Evolutionary conservation across 1,284 basidiomycete genomes (phyloP).

Genomic region (Pseudozyma thailandica): DNA sequence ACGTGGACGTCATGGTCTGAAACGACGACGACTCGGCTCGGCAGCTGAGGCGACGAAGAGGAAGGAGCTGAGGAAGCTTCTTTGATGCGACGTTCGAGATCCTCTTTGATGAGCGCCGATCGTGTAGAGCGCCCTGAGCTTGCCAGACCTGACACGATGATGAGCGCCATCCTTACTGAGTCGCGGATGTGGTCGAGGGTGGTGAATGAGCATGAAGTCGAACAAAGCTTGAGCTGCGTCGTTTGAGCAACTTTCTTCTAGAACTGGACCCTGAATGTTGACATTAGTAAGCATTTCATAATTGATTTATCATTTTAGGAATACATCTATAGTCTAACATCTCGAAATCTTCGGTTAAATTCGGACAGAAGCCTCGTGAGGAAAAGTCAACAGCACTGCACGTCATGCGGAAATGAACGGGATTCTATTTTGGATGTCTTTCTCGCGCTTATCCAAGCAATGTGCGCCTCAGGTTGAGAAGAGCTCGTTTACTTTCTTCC

Average conservation of each 20-base stretch:
- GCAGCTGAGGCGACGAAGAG: slow-evolving; percentile 70
- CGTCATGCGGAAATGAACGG: slow-evolving; percentile 32
- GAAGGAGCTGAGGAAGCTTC: slow-evolving; percentile 71
- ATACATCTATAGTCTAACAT: slow-evolving; percentile 3
- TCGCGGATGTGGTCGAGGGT: neutral
- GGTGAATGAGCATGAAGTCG: neutral
- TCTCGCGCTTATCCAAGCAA: slow-evolving; percentile 34
- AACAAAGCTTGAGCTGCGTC: neutral
- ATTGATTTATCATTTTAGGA: neutral
- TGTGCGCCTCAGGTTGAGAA: neutral
- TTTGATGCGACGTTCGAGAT: slow-evolving; percentile 74
- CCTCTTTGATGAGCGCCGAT: slow-evolving; percentile 75
- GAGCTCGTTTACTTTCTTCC: slow-evolving; percentile 24
- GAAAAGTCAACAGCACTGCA: neutral
- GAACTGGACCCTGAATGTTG: neutral
- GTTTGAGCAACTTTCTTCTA: slow-evolving; percentile 28
- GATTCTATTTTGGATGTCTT: slow-evolving; percentile 1
- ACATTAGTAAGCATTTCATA: slow-evolving; percentile 9
- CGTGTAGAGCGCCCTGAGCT: slow-evolving; percentile 85
- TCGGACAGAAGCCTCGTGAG: slow-evolving; percentile 13
- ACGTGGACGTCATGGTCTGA: slow-evolving; percentile 82
- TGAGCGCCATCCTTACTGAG: slow-evolving; percentile 79
- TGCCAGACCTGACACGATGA: slow-evolving; percentile 91
- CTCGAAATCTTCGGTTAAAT: slow-evolving; percentile 10
- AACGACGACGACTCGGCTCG: slow-evolving; percentile 73